Evolutionary conservation across 2,329 filamentous ascomycete genomes (phyloP).

Genomic region (Claviceps sp.): DNA sequence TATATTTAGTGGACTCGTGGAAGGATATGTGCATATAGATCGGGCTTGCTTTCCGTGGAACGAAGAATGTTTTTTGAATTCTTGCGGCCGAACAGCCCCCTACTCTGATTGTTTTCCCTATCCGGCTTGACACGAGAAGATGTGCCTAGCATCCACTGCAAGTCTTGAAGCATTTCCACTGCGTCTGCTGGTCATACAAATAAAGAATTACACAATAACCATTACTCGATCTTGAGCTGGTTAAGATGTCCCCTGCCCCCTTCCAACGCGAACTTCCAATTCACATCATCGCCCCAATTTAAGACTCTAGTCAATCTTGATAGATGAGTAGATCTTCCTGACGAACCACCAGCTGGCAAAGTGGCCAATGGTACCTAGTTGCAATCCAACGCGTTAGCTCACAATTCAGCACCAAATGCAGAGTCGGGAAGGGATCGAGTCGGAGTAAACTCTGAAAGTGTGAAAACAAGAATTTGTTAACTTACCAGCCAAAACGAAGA

Average conservation of each 20-base stretch:
- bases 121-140: background rate
- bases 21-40: background rate
- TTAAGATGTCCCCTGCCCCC: background rate
- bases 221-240: background rate
- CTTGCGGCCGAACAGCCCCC: background rate
- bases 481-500: conserved; percentile 89
- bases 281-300: background rate
- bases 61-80: background rate
- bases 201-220: conserved; percentile 14
- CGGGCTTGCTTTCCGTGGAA: background rate
- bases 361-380: conserved; percentile 80
- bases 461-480: background rate
- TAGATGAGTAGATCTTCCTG: conserved; percentile 87
- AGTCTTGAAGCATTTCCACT: conserved; percentile 4
- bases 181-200: conserved; percentile 18
- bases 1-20: background rate
- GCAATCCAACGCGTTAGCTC: background rate
- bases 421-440: no score
- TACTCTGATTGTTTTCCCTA: background rate
- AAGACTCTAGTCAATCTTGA: conserved; percentile 73
- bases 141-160: background rate
- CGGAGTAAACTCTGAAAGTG: conserved; percentile 8
- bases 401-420: conserved; percentile 59
- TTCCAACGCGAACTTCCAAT: no score
- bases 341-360: conserved; percentile 92